Evolutionary conservation across 75 land plant species (phyloP).

Genomic region (Azolla pinnata): DNA sequence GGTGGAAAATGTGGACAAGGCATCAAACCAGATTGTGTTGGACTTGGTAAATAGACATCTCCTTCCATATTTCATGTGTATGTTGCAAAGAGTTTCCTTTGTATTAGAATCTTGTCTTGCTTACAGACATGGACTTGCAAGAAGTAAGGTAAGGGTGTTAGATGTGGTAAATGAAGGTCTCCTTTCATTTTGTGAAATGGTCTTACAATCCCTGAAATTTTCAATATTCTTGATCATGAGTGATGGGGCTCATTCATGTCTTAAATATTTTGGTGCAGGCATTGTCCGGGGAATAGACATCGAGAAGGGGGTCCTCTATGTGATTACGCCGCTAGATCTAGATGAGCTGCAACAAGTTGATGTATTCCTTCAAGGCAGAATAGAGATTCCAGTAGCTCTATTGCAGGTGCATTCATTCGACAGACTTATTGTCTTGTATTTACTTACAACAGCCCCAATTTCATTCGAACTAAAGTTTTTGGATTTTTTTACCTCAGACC

Average conservation of each 20-base stretch:
- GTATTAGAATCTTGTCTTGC: too few species aligned
- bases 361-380: conserved; percentile 61
- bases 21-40: conserved; percentile 12
- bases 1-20: not conserved
- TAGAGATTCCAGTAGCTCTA: conserved; percentile 56
- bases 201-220: not conserved
- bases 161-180: too few species aligned
- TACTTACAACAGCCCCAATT: not conserved
- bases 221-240: not conserved
- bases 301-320: conserved; percentile 39
- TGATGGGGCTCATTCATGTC: too few species aligned
- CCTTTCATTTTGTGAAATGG: not conserved
- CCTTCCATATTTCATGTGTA: too few species aligned
- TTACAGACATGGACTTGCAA: too few species aligned
- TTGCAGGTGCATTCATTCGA: conserved; percentile 65
- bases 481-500: conserved; percentile 11
- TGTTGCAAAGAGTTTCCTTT: too few species aligned
- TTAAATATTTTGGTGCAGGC: conserved; percentile 45
- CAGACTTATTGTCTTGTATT: too few species aligned
- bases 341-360: conserved; percentile 54
- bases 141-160: too few species aligned
- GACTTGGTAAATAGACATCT: conserved; percentile 29
- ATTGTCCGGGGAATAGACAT: conserved; percentile 73
- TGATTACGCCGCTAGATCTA: conserved; percentile 65
- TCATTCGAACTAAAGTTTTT: not conserved